Percentiles rank a stretch among this genome's conserved stretches.
Conservation (phyloP, 2,329 filamentous ascomycete species). For the Trichoderma citrinoviride region DNA sequence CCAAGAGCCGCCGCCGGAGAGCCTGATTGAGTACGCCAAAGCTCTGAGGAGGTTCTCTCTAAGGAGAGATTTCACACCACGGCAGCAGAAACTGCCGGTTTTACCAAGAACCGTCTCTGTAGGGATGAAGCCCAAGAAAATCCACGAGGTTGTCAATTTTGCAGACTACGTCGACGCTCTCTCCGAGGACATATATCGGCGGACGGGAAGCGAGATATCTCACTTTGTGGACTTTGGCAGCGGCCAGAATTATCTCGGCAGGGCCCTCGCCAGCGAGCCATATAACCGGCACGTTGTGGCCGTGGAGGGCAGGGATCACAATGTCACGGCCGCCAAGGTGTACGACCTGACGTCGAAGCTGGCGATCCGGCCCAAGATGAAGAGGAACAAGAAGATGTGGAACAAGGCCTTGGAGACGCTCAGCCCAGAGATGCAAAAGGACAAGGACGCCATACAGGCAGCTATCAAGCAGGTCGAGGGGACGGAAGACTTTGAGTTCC, state of each 20-base stretch:
- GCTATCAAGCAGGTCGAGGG: constrained; percentile 37
- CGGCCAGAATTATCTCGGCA: constrained; percentile 92
- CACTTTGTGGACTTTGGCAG: constrained; percentile 96
- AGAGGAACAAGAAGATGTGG: constrained; percentile 81
- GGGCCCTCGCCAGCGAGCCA: constrained; percentile 78
- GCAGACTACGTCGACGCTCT: constrained; percentile 73
- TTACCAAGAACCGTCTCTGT: constrained; percentile 71
- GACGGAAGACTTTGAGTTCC: constrained; percentile 42
- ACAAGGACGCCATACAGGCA: constrained; percentile 39
- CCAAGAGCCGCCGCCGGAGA: constrained; percentile 47
- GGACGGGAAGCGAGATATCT: constrained; percentile 62
- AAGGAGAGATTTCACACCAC: constrained; percentile 55
- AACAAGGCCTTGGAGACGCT: constrained; percentile 48
- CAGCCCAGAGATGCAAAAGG: constrained; percentile 37
- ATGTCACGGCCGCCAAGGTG: constrained; percentile 78
- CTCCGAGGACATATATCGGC: constrained; percentile 55
- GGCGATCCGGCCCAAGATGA: constrained; percentile 67
- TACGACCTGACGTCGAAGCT: constrained; percentile 83
- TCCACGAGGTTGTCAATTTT: constrained; percentile 90
- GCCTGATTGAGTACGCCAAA: constrained; percentile 68
- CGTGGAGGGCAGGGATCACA: constrained; percentile 82
- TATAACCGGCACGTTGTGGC: constrained; percentile 87
- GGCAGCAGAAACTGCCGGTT: constrained; percentile 47
- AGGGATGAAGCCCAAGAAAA: constrained; percentile 95
- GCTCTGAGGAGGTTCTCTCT: constrained; percentile 69